Conservation (phyloP, 495 filamentous ascomycete genomes). For the Rostrohypoxylon terebratum region DNA sequence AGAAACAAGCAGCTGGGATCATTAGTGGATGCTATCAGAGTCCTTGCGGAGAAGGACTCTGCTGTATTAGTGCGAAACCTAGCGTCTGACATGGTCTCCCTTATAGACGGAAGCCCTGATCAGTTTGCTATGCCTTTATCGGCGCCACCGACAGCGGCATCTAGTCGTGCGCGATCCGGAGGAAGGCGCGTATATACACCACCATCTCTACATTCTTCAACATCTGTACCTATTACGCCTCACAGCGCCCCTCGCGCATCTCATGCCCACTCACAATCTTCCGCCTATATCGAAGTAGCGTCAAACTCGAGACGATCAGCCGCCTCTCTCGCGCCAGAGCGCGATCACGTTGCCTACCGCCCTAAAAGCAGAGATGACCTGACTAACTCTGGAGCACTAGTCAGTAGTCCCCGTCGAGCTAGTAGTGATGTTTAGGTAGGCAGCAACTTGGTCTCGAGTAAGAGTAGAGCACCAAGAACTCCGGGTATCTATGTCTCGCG, state of each 20-base stretch:
- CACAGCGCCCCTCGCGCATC: constrained; percentile 55
- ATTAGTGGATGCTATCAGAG: constrained; percentile 81
- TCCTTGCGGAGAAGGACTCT: constrained; percentile 82
- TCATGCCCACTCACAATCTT: constrained; percentile 46
- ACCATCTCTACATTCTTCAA: constrained; percentile 57
- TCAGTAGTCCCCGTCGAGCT: constrained; percentile 56
- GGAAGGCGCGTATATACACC: constrained; percentile 64
- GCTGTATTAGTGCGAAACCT: constrained; percentile 93
- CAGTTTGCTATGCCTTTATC: constrained; percentile 44
- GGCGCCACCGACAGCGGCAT: constrained; percentile 38
- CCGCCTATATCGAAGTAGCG: constrained; percentile 59
- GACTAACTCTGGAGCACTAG: constrained; percentile 40
- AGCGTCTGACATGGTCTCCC: constrained; percentile 80
- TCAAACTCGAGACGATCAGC: constrained; percentile 58
- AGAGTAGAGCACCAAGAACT: constrained; percentile 54
- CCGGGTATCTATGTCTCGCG: constrained; percentile 50
- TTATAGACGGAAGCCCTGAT: constrained; percentile 56
- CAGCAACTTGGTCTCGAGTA: constrained; percentile 33
- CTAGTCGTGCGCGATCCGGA: constrained; percentile 51
- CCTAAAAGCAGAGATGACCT: constrained; percentile 61
- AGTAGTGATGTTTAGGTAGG: constrained; percentile 48
- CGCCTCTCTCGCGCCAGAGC: constrained; percentile 54
- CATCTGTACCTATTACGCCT: constrained; percentile 62
- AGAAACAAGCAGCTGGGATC: constrained; percentile 70
- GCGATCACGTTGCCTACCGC: constrained; percentile 55